Base-by-base conservation (phyloP, 768 basidiomycete species). In the Termitomyces sp. region DNA sequence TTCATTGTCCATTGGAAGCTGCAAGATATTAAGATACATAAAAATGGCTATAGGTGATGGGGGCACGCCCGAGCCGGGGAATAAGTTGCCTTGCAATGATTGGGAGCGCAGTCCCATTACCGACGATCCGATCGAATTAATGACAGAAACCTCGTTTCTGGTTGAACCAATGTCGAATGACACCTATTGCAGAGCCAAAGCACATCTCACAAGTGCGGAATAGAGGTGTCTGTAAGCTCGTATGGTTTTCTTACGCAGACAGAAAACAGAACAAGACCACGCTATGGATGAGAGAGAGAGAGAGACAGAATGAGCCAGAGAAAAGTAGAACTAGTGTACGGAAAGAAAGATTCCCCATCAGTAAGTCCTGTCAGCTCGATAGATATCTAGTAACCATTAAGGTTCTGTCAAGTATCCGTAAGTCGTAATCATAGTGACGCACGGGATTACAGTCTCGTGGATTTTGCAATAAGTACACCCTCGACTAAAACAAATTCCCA, bases 1-100 rank as follows among this genome's bases (percentile, higher is more conserved):
- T 87, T 80, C 79, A 88, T 81, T 0, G 88, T 85, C 88, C 88
- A 89, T 51, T 79, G 77, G 71, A 90, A 90, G 4, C 87, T 88
- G 46, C 38, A 42, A 9, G 7, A 48, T 37, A 15, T 25, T 4
- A 40, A 47, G 46, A 48, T 43, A 6, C 4, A 31, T 8, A 60
- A 32, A 43, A 20, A 12, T 11, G 25, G 20, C 34, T 34, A 42
- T n/a, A 42, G 42, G 40, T 43, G 51, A 29, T 17, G 34, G 25
- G 25, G n/a, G 31, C 80, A 14, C 68, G 84, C 87, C 1, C 86
- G 2, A 88, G 77, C 58, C 70, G 61, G 0, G 76, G 72, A 58
- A 87, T 78, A 20, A 88, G 74, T 34, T 76, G 81, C n/a, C 82
- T 76, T 3, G 83, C 78, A 7, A 77, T 74, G 45, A 88, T 82